A percentile compares a stretch with the other conserved stretches of the same genome.
Evolutionary conservation across 2,329 filamentous ascomycete species (phyloP).

Genomic region (Alternaria angustiovoidea): DNA sequence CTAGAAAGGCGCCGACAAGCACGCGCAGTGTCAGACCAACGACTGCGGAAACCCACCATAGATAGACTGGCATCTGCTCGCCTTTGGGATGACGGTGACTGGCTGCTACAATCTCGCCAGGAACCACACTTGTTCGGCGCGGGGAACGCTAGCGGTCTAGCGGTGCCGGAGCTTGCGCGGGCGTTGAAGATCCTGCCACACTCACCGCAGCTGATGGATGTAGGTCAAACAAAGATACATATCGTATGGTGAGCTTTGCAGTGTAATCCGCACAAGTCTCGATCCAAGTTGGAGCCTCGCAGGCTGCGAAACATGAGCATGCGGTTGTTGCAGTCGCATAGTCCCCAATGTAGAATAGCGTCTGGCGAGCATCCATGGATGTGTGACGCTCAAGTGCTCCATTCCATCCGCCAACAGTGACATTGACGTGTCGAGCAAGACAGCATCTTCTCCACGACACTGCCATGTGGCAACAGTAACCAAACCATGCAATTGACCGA

Average conservation of each 20-base stretch:
- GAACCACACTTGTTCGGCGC: conserved; percentile 32
- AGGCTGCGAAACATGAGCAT: conserved; percentile 3
- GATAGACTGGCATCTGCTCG: conserved; percentile 8
- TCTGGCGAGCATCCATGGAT: conserved; percentile 4
- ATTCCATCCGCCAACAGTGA: conserved; percentile 10
- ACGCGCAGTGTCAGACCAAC: background rate
- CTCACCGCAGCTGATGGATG: conserved; percentile 2
- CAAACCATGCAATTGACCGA: conserved; percentile 8
- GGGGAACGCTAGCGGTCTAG: conserved; percentile 35
- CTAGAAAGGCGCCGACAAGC: background rate
- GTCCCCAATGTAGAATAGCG: conserved; percentile 23
- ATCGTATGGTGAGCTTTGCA: background rate
- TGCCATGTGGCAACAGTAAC: conserved; percentile 11
- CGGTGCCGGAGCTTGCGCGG: conserved; percentile 23
- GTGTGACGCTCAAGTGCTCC: conserved; percentile 1
- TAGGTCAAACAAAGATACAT: background rate
- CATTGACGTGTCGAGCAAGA: background rate
- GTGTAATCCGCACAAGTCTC: background rate
- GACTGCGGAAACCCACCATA: conserved; percentile 8
- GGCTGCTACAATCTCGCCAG: conserved; percentile 29
- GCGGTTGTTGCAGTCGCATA: conserved; percentile 17
- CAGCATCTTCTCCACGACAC: conserved; percentile 1
- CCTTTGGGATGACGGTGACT: conserved; percentile 21
- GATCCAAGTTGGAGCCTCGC: background rate
- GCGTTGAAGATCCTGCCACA: conserved; percentile 24